Evolutionary conservation across 2,329 filamentous ascomycete species (phyloP), one percentile per base, ranked within the genome.

Genomic region (Aspergillus sojae): DNA sequence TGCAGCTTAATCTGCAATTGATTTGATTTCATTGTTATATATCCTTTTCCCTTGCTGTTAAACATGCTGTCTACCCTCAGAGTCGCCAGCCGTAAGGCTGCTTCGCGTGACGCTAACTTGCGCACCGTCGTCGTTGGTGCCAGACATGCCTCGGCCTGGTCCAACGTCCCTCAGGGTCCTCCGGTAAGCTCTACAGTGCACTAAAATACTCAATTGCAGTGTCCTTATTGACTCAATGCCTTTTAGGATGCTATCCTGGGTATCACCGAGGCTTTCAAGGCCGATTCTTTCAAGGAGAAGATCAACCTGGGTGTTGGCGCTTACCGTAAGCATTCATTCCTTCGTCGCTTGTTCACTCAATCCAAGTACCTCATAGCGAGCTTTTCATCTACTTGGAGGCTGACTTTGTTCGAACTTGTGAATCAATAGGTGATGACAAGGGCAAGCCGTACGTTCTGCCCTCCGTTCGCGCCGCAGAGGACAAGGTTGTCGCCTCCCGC

Each of bases 231-330:
- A 59, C 50, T 36, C 39, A 28, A 54, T 56, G 43, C 54, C 4
- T 60, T 50, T 28, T 72, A 78, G 75, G 78, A 79, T 72, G 81
- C 81, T 34, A 83, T 83, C 70, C 76, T 83, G 65, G 82, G 82
- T 75, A 82, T 99, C 83, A 98, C 95, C 68, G 95, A 99, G 84
- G 95, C 95, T 66, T 99, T 95, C 91, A 99, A 98, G 87, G 94
- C 94, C 81, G 95, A 99, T 80, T 87, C 85, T 75, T 94, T 96
- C 81, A 84, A 88, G 68, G 89, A 97, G 85, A 99, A 98, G 89
- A 98, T 99, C 86, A 98, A 98, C 85, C 85, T 99, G 66, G 95
- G 94, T 83, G 95, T 98, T 71, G 95, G 95, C 76, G 95, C 95
- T 77, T 99, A 99, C 88, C 93, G 95, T 83, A 77, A 72, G 79